Evolutionary conservation across 306 rosid genomes (phyloP), one percentile per base, ranked within the genome.

Genomic region (Dryas octopetala): DNA sequence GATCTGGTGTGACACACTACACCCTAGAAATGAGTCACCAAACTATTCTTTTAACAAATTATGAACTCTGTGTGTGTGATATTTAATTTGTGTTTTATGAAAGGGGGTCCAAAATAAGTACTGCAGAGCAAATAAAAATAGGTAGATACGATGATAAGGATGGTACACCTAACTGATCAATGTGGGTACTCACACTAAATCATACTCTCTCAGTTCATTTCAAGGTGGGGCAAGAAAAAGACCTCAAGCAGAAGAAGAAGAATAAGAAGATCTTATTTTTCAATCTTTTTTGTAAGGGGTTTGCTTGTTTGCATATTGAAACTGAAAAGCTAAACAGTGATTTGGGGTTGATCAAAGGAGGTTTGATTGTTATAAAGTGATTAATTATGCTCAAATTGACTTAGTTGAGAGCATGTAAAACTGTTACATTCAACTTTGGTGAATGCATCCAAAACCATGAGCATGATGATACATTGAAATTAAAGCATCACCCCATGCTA

Each of bases 101-200:
- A 7, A 15, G 3, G 74, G 79, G 80, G 64, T 71, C 79, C 80
- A 69, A 41, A 5, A 19, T 38, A 65, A 64, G 76, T 65, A 69
- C 45, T 41, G 68, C 43, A 51, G 57, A 52, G 72, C 12, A 62
- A 76, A 70, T 75, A 62, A 62, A 72, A 75, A 73, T 68, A 60
- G 72, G 62, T 14, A 40, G 61, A 72, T 66, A 71, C 74, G 62
- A 78, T 78, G 87, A 86, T 70, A 57, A 80, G 6, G 87, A 83
- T 65, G 86, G 61, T 83, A 74, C 71, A 83, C 86, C 87, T 50
- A 78, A 83, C 90, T 76, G 53, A 76, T 83, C 82, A 14, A 11
- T 75, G 83, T 71, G 81, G 80, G 83, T 16, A 49, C 76, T 61
- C 70, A 71, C 76, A 26, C 50, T 55, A 53, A 75, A 83, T 66